Percentiles rank a stretch among this genome's conserved stretches.
Conservation (phyloP, 2,329 filamentous ascomycete genomes). For the Aspergillus udagawae region DNA sequence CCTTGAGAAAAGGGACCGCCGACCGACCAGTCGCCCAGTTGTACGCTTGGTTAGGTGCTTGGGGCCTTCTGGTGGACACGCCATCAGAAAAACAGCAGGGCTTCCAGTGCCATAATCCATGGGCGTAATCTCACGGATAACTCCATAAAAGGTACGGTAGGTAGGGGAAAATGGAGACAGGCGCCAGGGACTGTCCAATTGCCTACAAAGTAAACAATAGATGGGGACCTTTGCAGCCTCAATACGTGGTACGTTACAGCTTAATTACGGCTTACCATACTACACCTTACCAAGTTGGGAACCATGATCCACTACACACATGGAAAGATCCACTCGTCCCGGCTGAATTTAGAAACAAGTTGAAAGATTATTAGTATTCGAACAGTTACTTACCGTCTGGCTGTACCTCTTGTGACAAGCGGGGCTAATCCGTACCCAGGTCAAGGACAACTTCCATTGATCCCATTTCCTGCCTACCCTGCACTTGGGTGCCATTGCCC, state of each 20-base stretch:
- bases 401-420: background rate
- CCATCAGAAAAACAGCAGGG: conserved; percentile 14
- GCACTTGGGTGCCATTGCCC: background rate
- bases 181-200: conserved; percentile 17
- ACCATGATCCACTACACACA: background rate
- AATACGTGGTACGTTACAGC: conserved; percentile 5
- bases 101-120: background rate
- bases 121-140: background rate
- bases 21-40: conserved; percentile 5
- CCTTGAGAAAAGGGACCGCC: conserved; percentile 17
- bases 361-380: background rate
- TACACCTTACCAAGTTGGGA: background rate
- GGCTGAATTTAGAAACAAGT: background rate
- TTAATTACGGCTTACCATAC: background rate
- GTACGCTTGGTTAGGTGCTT: conserved; percentile 1
- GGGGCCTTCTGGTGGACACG: conserved; percentile 7
- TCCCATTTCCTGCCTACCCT: background rate
- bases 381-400: background rate
- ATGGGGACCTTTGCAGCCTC: background rate
- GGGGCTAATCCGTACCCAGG: background rate
- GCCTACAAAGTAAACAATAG: background rate
- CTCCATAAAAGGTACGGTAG: background rate
- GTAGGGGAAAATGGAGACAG: conserved; percentile 15
- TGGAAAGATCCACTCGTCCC: background rate
- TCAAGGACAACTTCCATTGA: background rate